Evolutionary conservation across 257 asterid species (phyloP).

Genomic region (Solanum peruvianum): DNA sequence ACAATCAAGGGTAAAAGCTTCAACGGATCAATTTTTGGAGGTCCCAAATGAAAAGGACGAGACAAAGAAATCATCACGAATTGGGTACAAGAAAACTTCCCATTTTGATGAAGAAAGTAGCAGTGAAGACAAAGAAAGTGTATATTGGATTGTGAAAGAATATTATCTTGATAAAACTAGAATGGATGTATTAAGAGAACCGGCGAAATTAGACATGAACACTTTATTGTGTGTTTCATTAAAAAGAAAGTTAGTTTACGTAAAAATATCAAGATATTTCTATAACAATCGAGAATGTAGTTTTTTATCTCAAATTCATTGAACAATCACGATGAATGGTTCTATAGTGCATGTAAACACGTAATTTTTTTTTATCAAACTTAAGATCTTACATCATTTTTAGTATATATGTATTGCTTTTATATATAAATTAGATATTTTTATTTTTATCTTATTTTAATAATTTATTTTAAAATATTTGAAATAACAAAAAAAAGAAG

Average conservation of each 20-base stretch:
- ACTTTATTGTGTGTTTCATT: background rate
- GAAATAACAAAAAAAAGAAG: too few relatives aligned
- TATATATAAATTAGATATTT: too few relatives aligned
- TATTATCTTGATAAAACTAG: background rate
- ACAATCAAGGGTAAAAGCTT: background rate
- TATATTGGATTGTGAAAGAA: background rate
- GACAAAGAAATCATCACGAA: background rate
- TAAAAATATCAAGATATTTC: too few relatives aligned
- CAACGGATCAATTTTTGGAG: background rate
- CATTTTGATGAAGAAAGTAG: background rate
- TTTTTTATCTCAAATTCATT: background rate
- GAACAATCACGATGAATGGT: background rate
- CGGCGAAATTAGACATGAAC: background rate
- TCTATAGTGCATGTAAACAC: background rate
- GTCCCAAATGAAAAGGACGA: background rate
- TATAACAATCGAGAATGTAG: too few relatives aligned
- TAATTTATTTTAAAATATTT: too few relatives aligned
- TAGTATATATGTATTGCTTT: too few relatives aligned
- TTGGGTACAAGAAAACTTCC: background rate
- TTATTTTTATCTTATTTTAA: too few relatives aligned
- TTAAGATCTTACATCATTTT: too few relatives aligned
- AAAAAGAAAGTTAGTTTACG: too few relatives aligned
- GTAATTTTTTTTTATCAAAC: too few relatives aligned
- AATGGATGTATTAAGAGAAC: background rate
- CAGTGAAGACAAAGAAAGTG: background rate